These are phyloP conservation scores for Pichia occidentalis DNA, from an alignment of 805 yeast genomes.

Conservation along the genomic window DNA sequence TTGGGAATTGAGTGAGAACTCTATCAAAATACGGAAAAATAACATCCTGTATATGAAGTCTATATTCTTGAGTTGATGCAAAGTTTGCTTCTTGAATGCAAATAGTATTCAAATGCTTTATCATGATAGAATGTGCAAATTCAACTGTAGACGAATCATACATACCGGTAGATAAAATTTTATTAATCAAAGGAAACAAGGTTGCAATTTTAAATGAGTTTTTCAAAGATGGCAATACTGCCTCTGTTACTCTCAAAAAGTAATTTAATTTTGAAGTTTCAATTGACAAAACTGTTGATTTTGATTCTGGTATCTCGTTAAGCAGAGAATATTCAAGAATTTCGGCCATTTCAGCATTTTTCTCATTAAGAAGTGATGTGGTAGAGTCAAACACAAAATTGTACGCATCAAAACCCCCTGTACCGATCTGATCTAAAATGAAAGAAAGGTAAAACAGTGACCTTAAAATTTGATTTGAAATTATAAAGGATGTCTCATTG, in stretches of 20 bases:
- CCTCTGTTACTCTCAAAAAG: constrained; percentile 42
- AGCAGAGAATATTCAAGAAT: constrained; percentile 13
- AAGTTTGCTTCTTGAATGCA: no score
- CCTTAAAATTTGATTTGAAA: constrained; percentile 22
- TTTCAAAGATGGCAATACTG: constrained; percentile 32
- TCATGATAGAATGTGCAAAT: constrained; percentile 56
- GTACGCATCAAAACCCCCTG: constrained; percentile 59
- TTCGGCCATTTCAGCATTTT: constrained; percentile 24
- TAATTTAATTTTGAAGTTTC: constrained; percentile 38
- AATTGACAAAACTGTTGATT: constrained; percentile 27
- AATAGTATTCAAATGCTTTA: constrained; percentile 29
- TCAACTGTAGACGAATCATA: constrained; percentile 38
- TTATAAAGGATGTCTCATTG: background rate
- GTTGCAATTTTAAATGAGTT: constrained; percentile 27
- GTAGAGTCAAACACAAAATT: constrained; percentile 48
- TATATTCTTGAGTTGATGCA: background rate
- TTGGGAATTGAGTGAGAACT: constrained; percentile 51
- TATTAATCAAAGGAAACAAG: constrained; percentile 23
- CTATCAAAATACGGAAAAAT: constrained; percentile 5
- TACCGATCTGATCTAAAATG: constrained; percentile 47
- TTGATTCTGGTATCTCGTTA: constrained; percentile 15
- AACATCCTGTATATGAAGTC: background rate
- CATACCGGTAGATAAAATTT: constrained; percentile 17
- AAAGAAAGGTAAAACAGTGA: constrained; percentile 40
- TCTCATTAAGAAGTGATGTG: constrained; percentile 17